Evolutionary conservation across 2,329 filamentous ascomycete species (phyloP).

Genomic region (Cyanodermella asteris): DNA sequence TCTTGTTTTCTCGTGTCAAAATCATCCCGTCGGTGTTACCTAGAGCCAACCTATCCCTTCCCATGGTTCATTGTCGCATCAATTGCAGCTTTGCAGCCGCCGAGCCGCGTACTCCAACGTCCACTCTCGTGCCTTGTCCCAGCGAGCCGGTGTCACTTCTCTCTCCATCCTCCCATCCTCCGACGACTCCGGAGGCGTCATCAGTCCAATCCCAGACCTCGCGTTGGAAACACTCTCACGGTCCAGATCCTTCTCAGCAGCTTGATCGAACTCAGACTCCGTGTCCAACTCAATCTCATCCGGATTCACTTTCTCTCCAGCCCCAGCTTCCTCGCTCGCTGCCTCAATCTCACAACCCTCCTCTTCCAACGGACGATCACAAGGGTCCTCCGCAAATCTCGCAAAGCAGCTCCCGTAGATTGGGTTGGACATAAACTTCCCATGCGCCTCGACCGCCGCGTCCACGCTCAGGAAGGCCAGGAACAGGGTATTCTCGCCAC

Average conservation of each 20-base stretch:
- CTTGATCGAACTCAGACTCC: not conserved
- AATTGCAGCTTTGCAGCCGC: too few species aligned
- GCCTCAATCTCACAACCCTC: too few species aligned
- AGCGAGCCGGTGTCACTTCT: too few species aligned
- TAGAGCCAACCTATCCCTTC: too few species aligned
- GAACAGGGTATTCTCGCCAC: not conserved
- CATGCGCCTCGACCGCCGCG: not conserved
- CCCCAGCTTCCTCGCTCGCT: not conserved
- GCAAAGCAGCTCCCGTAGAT: conserved; percentile 1
- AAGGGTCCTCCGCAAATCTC: conserved; percentile 1
- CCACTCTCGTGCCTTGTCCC: too few species aligned
- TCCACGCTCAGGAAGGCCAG: not conserved
- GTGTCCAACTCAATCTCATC: not conserved
- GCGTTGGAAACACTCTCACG: not conserved
- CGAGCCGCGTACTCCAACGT: too few species aligned
- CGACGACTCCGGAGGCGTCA: too few species aligned
- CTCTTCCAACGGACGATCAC: not conserved
- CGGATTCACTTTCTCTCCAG: not conserved
- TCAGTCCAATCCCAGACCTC: conserved; percentile 1
- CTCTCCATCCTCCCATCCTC: too few species aligned
- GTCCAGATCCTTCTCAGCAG: not conserved
- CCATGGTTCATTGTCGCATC: too few species aligned
- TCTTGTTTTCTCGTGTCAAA: too few species aligned
- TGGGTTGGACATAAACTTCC: not conserved
- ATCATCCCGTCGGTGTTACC: too few species aligned